A percentile compares a stretch with the other conserved stretches of the same genome.
phyloP scores from a whole-genome alignment of 2,329 filamentous ascomycete genomes.

The Graphilbum ipis-grandicollis region DNA sequence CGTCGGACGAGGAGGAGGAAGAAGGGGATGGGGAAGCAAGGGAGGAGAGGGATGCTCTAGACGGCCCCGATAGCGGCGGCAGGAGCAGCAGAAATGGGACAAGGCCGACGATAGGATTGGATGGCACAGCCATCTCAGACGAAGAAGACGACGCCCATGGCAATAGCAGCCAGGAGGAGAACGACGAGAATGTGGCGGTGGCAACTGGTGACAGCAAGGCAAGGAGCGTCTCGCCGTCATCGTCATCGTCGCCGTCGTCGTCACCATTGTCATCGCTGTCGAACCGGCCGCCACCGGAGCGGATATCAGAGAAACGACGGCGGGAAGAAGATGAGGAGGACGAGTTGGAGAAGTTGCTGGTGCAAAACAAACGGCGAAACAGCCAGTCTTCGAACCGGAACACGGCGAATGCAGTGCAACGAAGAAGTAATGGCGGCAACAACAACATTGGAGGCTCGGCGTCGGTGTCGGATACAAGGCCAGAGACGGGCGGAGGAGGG shows the following conservation, averaged over 20 bases:
- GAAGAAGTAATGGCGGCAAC: too few species aligned
- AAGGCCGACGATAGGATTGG: background rate
- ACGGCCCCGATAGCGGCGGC: too few species aligned
- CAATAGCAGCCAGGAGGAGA: background rate
- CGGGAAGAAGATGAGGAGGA: slow-evolving; percentile 91
- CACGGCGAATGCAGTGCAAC: too few species aligned
- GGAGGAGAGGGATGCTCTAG: background rate
- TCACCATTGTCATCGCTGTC: background rate
- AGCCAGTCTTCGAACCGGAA: slow-evolving; percentile 20
- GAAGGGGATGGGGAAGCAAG: slow-evolving; percentile 2
- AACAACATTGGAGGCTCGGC: too few species aligned
- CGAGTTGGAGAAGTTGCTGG: slow-evolving; percentile 67
- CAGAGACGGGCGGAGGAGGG: too few species aligned
- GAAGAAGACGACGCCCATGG: slow-evolving; percentile 2
- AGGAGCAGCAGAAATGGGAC: too few species aligned
- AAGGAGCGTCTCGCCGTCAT: slow-evolving; percentile 11
- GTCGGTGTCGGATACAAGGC: too few species aligned
- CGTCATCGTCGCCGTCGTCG: slow-evolving; percentile 9
- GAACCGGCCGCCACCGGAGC: slow-evolving; percentile 41
- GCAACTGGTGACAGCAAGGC: background rate
- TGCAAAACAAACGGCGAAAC: slow-evolving; percentile 44
- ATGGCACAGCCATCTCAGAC: background rate
- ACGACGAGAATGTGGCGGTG: background rate
- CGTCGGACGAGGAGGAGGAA: slow-evolving; percentile 67
- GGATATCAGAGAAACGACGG: slow-evolving; percentile 73